A percentile compares a stretch with the other conserved stretches of the same genome.
These are phyloP conservation scores for Cladorrhinum samala DNA, from an alignment of 495 filamentous ascomycete species.

Conservation along the genomic window DNA sequence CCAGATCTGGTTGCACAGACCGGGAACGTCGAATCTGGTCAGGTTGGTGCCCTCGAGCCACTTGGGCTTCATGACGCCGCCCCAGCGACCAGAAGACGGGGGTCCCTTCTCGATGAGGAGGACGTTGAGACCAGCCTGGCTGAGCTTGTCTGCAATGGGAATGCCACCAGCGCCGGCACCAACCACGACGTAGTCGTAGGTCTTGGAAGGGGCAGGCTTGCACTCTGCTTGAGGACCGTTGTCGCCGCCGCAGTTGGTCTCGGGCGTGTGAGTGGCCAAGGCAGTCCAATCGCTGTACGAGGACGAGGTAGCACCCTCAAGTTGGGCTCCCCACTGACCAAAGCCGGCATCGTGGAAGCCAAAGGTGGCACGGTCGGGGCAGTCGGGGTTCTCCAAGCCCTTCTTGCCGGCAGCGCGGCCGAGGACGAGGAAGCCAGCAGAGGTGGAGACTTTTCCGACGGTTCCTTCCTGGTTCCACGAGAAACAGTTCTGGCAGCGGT, in stretches of 20 bases:
- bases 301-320: slow-evolving; percentile 37
- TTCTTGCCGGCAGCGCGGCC: slow-evolving; percentile 24
- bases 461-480: slow-evolving; percentile 39
- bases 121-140: slow-evolving; percentile 54
- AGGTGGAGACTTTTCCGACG: slow-evolving; percentile 21
- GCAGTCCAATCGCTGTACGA: slow-evolving; percentile 46
- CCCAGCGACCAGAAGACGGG: slow-evolving; percentile 52
- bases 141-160: slow-evolving; percentile 57
- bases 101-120: slow-evolving; percentile 61
- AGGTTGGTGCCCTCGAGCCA: slow-evolving; percentile 60
- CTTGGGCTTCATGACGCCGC: slow-evolving; percentile 51
- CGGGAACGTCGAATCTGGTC: slow-evolving; percentile 70
- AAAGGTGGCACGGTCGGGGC: slow-evolving; percentile 28
- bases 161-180: slow-evolving; percentile 60
- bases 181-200: slow-evolving; percentile 63
- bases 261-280: slow-evolving; percentile 30
- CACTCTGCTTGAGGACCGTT: slow-evolving; percentile 9
- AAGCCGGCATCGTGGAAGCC: slow-evolving; percentile 33
- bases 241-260: slow-evolving; percentile 37
- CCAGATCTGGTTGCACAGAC: slow-evolving; percentile 65
- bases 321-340: slow-evolving; percentile 37
- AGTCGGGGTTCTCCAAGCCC: slow-evolving; percentile 19
- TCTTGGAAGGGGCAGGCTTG: slow-evolving; percentile 39
- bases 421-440: slow-evolving; percentile 16
- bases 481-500: slow-evolving; percentile 58